These are phyloP conservation scores for Diversispora eburnea DNA, from an alignment of 192 early-diverging fungal species.

Conservation along the genomic window DNA sequence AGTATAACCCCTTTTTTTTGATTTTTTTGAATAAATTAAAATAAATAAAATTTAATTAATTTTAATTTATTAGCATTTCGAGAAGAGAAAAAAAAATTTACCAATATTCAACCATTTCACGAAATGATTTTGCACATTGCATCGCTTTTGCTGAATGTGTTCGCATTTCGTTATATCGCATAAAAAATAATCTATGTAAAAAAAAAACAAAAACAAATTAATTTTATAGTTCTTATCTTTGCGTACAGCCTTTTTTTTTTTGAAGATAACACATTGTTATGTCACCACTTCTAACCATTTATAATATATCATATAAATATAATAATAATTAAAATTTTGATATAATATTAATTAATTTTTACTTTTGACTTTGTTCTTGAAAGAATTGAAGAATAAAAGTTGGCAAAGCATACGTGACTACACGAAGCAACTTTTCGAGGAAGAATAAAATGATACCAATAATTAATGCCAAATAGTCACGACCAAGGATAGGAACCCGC, in stretches of 20 bases:
- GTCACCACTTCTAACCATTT: too few relatives aligned
- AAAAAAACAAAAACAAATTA: background rate
- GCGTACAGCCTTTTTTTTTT: too few relatives aligned
- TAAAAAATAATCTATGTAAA: background rate
- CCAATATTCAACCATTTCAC: slow-evolving; percentile 51
- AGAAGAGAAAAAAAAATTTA: slow-evolving; percentile 20
- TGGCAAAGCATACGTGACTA: slow-evolving; percentile 64
- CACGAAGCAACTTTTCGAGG: slow-evolving; percentile 64
- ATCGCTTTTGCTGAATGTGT: slow-evolving; percentile 40
- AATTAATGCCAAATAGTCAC: slow-evolving; percentile 59
- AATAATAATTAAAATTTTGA: slow-evolving; percentile 3
- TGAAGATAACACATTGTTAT: too few relatives aligned
- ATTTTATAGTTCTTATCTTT: background rate
- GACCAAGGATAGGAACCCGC: slow-evolving; percentile 54
- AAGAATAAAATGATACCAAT: slow-evolving; percentile 64
- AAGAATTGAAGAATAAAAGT: slow-evolving; percentile 46
- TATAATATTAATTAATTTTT: slow-evolving; percentile 12
- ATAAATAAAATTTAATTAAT: background rate
- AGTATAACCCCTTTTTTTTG: slow-evolving; percentile 66
- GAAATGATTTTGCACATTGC: slow-evolving; percentile 36
- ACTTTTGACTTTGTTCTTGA: slow-evolving; percentile 32
- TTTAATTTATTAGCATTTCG: background rate
- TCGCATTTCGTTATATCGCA: slow-evolving; percentile 1
- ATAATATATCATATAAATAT: background rate
- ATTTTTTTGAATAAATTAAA: background rate